Conservation (phyloP, 2,329 filamentous ascomycete species). For the Botrytis fragariae region DNA sequence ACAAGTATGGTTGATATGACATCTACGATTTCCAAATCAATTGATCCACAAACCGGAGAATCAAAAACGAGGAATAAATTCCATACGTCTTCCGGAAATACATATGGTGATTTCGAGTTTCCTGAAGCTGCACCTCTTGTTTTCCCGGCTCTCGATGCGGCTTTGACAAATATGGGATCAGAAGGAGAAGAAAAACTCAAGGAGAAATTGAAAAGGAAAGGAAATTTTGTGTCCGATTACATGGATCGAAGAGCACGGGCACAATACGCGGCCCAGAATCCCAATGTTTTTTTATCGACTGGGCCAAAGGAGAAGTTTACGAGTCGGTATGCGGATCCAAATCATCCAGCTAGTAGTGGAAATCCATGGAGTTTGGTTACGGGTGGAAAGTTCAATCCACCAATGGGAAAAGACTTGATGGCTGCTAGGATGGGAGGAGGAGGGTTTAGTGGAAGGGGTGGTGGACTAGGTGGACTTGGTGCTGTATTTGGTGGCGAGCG, state of each 20-base stretch:
- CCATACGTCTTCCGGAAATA: slow-evolving; percentile 38
- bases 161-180: not conserved
- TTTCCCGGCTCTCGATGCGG: slow-evolving; percentile 40
- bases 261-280: slow-evolving; percentile 39
- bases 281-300: slow-evolving; percentile 41
- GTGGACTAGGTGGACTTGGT: not conserved
- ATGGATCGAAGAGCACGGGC: slow-evolving; percentile 41
- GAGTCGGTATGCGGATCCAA: slow-evolving; percentile 51
- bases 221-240: slow-evolving; percentile 38
- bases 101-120: slow-evolving; percentile 40
- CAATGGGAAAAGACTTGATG: not conserved
- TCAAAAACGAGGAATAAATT: slow-evolving; percentile 15
- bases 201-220: slow-evolving; percentile 38
- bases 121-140: slow-evolving; percentile 42
- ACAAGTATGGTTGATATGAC: slow-evolving; percentile 38
- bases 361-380: slow-evolving; percentile 44
- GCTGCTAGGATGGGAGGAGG: not conserved
- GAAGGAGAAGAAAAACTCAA: slow-evolving; percentile 33
- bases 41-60: slow-evolving; percentile 27
- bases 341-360: slow-evolving; percentile 49
- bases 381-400: slow-evolving; percentile 42
- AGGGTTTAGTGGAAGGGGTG: not conserved
- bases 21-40: slow-evolving; percentile 36
- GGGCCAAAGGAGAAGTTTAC: slow-evolving; percentile 41
- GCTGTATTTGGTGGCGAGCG: not conserved